A percentile compares a stretch with the other conserved stretches of the same genome.
Evolutionary conservation across 2,329 filamentous ascomycete species (phyloP).

Genomic region (Emmonsia crescens): DNA sequence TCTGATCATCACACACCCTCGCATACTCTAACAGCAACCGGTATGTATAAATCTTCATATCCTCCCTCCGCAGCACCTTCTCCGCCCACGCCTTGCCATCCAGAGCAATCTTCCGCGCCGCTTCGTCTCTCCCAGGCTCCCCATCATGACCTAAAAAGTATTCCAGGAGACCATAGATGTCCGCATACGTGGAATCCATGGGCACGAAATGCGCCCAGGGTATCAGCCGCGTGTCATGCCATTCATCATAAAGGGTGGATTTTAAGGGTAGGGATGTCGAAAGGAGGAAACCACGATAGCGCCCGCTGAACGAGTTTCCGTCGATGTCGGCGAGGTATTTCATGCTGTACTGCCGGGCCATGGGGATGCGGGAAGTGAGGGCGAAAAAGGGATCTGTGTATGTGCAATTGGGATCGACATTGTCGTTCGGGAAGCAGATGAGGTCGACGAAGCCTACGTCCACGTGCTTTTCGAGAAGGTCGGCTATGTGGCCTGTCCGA

Average conservation of each 20-base stretch:
- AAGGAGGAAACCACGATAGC: constrained; percentile 58
- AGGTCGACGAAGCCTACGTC: constrained; percentile 37
- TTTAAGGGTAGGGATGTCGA: constrained; percentile 65
- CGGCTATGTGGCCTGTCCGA: constrained; percentile 22
- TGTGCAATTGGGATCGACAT: constrained; percentile 30
- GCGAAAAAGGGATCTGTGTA: constrained; percentile 36
- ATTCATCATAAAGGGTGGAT: constrained; percentile 66
- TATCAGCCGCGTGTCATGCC: constrained; percentile 64
- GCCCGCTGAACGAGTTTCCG: constrained; percentile 59
- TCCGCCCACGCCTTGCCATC: constrained; percentile 59
- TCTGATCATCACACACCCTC: constrained; percentile 30
- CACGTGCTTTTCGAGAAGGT: constrained; percentile 30
- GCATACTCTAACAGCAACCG: constrained; percentile 56
- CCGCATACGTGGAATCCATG: constrained; percentile 62
- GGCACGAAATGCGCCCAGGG: constrained; percentile 75
- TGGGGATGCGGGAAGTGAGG: constrained; percentile 20
- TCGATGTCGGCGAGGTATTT: constrained; percentile 71
- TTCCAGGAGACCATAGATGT: constrained; percentile 61
- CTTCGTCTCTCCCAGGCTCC: constrained; percentile 36
- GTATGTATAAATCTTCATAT: constrained; percentile 62
- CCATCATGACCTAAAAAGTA: constrained; percentile 57
- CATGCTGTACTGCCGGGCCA: constrained; percentile 35
- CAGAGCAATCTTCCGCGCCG: constrained; percentile 53
- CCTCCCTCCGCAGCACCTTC: constrained; percentile 55
- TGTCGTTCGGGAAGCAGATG: constrained; percentile 31